Evolutionary conservation across 495 filamentous ascomycete genomes (phyloP), one percentile per base, ranked within the genome.

Genomic region (Daldinia bambusicola): DNA sequence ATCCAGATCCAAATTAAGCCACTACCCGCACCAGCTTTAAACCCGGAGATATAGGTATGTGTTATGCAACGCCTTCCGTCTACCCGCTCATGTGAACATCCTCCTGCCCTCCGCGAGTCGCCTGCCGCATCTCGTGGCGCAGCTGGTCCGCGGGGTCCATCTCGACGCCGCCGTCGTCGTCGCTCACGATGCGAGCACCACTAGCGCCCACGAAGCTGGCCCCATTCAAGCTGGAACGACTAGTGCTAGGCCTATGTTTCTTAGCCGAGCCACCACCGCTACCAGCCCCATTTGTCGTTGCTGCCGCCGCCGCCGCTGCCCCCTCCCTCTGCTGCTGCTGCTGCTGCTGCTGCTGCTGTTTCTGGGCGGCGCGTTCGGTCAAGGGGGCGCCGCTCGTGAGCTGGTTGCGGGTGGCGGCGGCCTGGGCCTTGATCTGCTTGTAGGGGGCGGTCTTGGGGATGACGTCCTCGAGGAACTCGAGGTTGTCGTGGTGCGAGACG

Each of bases 391-490:
- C 80, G 43, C 77, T 80, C 55, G 63, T 76, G 32, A 84, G 71
- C 43, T 79, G 76, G 38, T 82, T 78, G 37, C 82, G 77, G 7
- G 75, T 78, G 0, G 78, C 80, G 30, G 81, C 80, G 0, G 82
- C 77, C 51, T 77, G 68, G 4, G 86, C 87, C 78, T 95, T 96
- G 81, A 89, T 88, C 72, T 92, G 85, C 79, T 91, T 91, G 84
- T 88, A 97, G 13, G 92, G 88, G 8, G 88, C 86, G 7, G 93
- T 97, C 75, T 90, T 91, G 37, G 95, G 95, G 30, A 98, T 89
- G 9, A 98, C 88, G 77, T 98, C 95, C 69, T 91, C 81, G 16
- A 98, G 91, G 80, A 99, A 99, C 75, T 98, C 93, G 62, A 98
- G 92, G 80, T 97, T 95, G 78, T 98, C 95, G 38, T 92, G 89